Conservation (phyloP, 768 basidiomycete genomes). For the Rhodotorula diobovata region DNA sequence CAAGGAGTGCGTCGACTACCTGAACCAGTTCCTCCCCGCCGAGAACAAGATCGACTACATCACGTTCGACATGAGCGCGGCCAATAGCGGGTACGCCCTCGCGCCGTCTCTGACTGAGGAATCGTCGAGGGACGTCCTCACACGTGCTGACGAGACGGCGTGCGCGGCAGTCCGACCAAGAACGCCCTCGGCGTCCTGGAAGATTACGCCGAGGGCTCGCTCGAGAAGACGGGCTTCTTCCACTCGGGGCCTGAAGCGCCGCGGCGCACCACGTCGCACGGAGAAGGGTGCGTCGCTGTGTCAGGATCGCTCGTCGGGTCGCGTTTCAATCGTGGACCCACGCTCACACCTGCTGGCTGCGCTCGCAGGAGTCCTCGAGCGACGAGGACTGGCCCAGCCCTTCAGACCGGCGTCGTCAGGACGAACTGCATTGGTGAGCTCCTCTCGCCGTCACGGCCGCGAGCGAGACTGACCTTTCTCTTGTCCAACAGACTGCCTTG, state of each 20-base stretch:
- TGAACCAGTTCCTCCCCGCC: slow-evolving; percentile 89
- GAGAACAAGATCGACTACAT: slow-evolving; percentile 83
- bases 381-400: slow-evolving; percentile 49
- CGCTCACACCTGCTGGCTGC: too few species aligned
- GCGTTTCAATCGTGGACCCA: too few species aligned
- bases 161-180: background rate
- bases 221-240: slow-evolving; percentile 88
- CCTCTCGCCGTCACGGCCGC: fast-evolving
- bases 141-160: background rate
- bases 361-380: background rate
- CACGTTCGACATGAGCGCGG: slow-evolving; percentile 93
- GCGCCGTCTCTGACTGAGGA: background rate
- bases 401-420: slow-evolving; percentile 88
- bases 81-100: slow-evolving; percentile 76
- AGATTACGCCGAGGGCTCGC: slow-evolving; percentile 87
- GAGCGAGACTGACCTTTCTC: background rate
- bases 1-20: slow-evolving; percentile 80
- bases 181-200: slow-evolving; percentile 92
- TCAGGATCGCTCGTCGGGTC: too few species aligned
- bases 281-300: background rate
- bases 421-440: slow-evolving; percentile 74
- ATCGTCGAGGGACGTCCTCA: background rate
- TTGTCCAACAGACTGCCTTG: slow-evolving; percentile 62
- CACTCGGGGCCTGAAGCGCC: slow-evolving; percentile 86
- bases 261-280: slow-evolving; percentile 38